A percentile compares a stretch with the other conserved stretches of the same genome.
phyloP scores from a whole-genome alignment of 2,329 filamentous ascomycete species.

The Colletotrichum sp. region DNA sequence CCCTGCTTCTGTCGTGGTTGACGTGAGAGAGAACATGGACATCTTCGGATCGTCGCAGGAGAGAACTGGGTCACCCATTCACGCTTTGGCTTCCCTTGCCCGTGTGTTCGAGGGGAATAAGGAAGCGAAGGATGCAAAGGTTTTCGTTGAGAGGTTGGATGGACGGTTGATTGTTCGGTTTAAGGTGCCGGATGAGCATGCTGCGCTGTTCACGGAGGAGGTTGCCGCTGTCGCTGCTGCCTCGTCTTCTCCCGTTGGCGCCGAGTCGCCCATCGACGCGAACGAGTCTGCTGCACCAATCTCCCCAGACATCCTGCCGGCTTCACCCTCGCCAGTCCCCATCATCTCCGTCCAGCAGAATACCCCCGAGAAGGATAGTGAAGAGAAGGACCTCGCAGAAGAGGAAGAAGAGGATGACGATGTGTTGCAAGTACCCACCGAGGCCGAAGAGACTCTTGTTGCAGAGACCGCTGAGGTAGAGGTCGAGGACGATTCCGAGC shows the following conservation, averaged over 20 bases:
- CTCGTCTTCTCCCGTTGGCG: neutral
- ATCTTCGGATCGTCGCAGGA: constrained; percentile 17
- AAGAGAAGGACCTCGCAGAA: neutral
- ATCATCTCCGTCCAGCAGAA: neutral
- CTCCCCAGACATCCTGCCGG: neutral
- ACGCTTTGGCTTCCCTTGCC: neutral
- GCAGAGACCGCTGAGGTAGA: neutral
- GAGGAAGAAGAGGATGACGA: neutral
- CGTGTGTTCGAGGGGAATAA: neutral
- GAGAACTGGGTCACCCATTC: neutral
- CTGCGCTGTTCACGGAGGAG: neutral
- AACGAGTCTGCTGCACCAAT: neutral
- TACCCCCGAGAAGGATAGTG: neutral
- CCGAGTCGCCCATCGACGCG: neutral
- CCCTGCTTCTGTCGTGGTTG: constrained; percentile 2
- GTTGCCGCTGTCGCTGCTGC: neutral
- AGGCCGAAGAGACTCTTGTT: neutral
- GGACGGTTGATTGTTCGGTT: constrained; percentile 18
- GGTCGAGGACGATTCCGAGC: neutral
- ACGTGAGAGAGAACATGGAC: constrained; percentile 14
- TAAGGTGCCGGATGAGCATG: constrained; percentile 14
- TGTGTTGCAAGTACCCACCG: neutral
- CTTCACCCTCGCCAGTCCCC: neutral
- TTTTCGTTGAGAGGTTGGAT: neutral
- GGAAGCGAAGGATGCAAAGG: neutral